These are phyloP conservation scores for Vigna hirtella DNA, from an alignment of 306 rosid genomes.

Conservation along the genomic window DNA sequence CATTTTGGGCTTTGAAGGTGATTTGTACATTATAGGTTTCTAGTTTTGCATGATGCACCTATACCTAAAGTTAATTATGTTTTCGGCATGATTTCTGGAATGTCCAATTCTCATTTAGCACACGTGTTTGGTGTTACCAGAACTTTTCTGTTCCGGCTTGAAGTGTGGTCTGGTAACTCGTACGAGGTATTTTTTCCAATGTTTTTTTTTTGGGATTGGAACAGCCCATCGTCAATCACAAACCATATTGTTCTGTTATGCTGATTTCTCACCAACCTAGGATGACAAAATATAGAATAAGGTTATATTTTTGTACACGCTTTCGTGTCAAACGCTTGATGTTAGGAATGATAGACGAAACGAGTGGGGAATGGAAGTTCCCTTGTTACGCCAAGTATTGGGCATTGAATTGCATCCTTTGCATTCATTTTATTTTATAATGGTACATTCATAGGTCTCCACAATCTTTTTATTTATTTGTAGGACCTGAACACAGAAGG, in stretches of 20 bases:
- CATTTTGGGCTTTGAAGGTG: constrained; percentile 75
- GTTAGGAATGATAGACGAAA: neutral
- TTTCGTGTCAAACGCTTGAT: neutral
- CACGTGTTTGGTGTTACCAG: constrained; percentile 1
- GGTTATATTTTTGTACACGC: neutral
- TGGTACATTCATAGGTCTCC: neutral
- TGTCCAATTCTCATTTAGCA: constrained; percentile 43
- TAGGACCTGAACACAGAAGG: too few species aligned
- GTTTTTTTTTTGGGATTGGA: neutral
- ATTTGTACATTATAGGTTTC: constrained; percentile 92
- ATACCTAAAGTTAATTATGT: constrained; percentile 45
- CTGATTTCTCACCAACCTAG: neutral
- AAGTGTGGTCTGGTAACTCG: neutral
- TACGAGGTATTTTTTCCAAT: neutral
- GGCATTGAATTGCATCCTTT: neutral
- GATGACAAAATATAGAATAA: neutral
- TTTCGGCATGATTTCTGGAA: constrained; percentile 51
- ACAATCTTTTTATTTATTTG: neutral
- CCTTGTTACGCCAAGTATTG: neutral
- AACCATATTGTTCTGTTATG: neutral
- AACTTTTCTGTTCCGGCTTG: constrained; percentile 31
- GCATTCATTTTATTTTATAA: neutral
- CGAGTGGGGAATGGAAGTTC: neutral
- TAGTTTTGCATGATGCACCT: constrained; percentile 52
- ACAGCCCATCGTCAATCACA: neutral